Percentiles rank a stretch among this genome's conserved stretches.
These are phyloP conservation scores for Leucocoprinus sp. DNA, from an alignment of 768 basidiomycete species.

Conservation along the genomic window DNA sequence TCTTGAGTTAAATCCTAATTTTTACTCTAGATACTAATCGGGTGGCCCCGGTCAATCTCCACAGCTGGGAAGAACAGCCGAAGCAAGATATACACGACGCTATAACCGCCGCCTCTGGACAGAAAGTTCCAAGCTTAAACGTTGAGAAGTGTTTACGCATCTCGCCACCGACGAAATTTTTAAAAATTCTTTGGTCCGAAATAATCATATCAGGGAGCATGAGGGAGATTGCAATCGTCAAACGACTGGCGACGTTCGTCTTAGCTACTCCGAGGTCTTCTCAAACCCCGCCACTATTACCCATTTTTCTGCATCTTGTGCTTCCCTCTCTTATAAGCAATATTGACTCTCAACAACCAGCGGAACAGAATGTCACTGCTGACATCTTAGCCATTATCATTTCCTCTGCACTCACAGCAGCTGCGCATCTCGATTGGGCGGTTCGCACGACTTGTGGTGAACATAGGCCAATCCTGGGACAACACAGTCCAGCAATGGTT, in stretches of 20 bases:
- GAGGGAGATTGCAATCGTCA: slow-evolving; percentile 45
- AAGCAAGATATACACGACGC: slow-evolving; percentile 49
- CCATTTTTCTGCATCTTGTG: slow-evolving; percentile 64
- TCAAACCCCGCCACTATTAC: slow-evolving; percentile 53
- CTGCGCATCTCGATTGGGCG: slow-evolving; percentile 67
- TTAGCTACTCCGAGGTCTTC: slow-evolving; percentile 53
- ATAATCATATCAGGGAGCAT: slow-evolving; percentile 32
- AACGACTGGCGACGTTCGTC: slow-evolving; percentile 60
- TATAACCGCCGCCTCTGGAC: slow-evolving; percentile 47
- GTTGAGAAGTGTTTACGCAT: slow-evolving; percentile 58
- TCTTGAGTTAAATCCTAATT: neutral
- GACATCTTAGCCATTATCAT: slow-evolving; percentile 62
- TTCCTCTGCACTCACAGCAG: slow-evolving; percentile 56
- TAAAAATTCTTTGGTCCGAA: slow-evolving; percentile 64
- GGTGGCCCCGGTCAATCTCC: slow-evolving; percentile 13
- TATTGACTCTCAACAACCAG: slow-evolving; percentile 44
- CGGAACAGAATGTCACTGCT: slow-evolving; percentile 46
- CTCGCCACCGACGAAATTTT: slow-evolving; percentile 50
- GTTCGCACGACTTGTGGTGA: slow-evolving; percentile 45
- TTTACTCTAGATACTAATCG: neutral
- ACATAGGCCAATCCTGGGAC: slow-evolving; percentile 45
- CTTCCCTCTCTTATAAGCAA: slow-evolving; percentile 50
- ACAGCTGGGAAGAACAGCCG: slow-evolving; percentile 44
- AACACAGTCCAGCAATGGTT: slow-evolving; percentile 56
- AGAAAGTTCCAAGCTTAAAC: slow-evolving; percentile 59